Base-by-base conservation (phyloP, 2,329 filamentous ascomycete species). In the Nannizzia gypsea region DNA sequence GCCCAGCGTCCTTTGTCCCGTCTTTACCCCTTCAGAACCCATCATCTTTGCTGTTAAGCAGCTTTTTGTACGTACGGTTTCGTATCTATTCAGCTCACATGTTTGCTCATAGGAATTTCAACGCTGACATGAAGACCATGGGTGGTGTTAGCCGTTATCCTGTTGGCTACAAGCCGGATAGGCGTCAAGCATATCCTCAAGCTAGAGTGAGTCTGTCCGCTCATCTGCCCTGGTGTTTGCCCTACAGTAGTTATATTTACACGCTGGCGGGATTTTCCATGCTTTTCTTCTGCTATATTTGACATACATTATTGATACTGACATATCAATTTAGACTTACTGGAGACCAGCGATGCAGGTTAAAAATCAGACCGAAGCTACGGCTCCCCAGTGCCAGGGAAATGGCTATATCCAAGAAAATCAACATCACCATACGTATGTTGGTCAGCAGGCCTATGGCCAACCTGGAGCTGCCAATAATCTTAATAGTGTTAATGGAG, bases 331-430 rank as follows among this genome's bases (percentile, higher is more conserved):
- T 36, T 54, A 54, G 50, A 15, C 15, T 34, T 54, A 34, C n/a
- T 54, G 50, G 50, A 54, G 50, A 54, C 26, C 50, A 54, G 8
- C 15, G 11, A 54, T 54, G 50, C 50, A 54, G 50, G 26, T 54
- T n/a, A 54, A 67, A 44, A 64, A 65, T 56, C 66, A 67, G 48
- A 61, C 65, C 57, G 70, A 72, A 20, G 60, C 67, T 56, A 62
- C 58, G 24, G 66, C 65, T 57, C 59, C 62, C 58, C 63, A 66
- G 20, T 63, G 61, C 34, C 61, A 63, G 52, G 67, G 68, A 50
- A 26, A 65, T n/a, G 65, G 61, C 38, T 63, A 60, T 59, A 63
- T 66, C n/a, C 66, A 65, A 50, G 70, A 72, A 20, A 61, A 63
- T 54, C 69, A 65, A 20, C 54, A 58, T 31, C 62, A 67, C 56